Evolutionary conservation across 768 basidiomycete species (phyloP), one percentile per base, ranked within the genome.

Genomic region (Trametes cubensis): DNA sequence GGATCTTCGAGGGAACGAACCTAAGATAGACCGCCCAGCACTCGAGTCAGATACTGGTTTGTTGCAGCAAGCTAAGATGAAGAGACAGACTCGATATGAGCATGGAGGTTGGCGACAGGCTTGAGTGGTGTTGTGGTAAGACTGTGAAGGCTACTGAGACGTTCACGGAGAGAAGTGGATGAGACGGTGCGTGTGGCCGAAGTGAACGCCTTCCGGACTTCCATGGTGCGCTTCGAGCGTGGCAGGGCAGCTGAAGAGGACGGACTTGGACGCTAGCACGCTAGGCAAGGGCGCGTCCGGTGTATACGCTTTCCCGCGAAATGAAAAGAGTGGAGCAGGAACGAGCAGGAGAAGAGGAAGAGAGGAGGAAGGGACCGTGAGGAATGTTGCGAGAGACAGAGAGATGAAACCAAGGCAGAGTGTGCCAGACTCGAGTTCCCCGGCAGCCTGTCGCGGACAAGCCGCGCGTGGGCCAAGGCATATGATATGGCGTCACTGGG

Each of bases 1-100:
- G 95, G 69, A 98, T 89, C 69, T 85, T 84, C 8, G 92, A 83
- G 0, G 95, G 95, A 1, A 88, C 95, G 71, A 94, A 97, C 53
- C 90, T 92, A 64, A 11, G 47, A 18, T 17, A 30, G 34, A 4
- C 6, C 34, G 34, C 17, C 34, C 46, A 42, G 41, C 42, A 53
- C 23, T 30, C 7, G 26, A 45, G n/a, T 28, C 56, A 54, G 14
- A 48, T 26, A 21, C 28, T 30, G 15, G 40, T 18, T 26, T n/a
- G 20, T 26, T n/a, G 20, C 41, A 41, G 38, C 18, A 30, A 23
- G 4, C 8, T 4, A 34, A 20, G 23, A 18, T 14, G 38, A 28
- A 25, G 59, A 51, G 40, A 53, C 86, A 67, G 74, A 91, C 90
- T 90, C 81, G 75, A 92, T 85, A 67, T 86, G 87, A n/a, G 86